Evolutionary conservation across 2,329 filamentous ascomycete species (phyloP), one percentile per base, ranked within the genome.

Genomic region (Didymella pomorum): DNA sequence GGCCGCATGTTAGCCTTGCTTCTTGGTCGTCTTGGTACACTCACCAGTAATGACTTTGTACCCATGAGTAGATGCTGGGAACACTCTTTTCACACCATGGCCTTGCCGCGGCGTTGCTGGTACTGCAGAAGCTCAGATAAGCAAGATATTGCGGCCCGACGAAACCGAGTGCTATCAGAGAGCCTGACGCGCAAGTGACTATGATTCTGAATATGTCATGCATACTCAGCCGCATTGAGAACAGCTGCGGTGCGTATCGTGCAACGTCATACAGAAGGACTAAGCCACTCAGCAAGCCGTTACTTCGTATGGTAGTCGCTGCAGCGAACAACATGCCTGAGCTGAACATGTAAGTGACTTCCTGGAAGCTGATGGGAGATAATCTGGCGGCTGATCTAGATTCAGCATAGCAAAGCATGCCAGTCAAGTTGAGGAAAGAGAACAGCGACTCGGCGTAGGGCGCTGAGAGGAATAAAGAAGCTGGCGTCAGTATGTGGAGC

Each of bases 1-100:
- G 50, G 18, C 3, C n/a, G 52, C 26, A 26, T 14, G 29, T 69
- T 43, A 67, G 49, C 46, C n/a, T 43, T 26, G 28, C n/a, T 26
- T 8, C 8, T 11, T 31, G 4, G 3, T 31, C 8, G 21, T 4
- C 5, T 5, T 16, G n/a, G 23, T 48, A 23, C 37, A 25, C 87
- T 76, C 83, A 96, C 93, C 95, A 99, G 77, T 99, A 98, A 69
- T 91, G 82, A 44, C 83, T 83, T 74, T 99, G 95, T 2, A 98
- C 94, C 81, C 90, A 98, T 0, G 87, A 84, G 78, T 96, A 98
- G 60, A 99, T 93, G 74, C 92, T 96, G 4, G 95, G 95, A 12
- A 93, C 63, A n/a, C 79, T 74, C 18, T 80, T 82, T 20, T 77
- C 73, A 75, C 95, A 99, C 95, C 95, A 99, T 4, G 87, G 85